Evolutionary conservation across 768 basidiomycete genomes (phyloP).

Genomic region (Amanita molliuscula): DNA sequence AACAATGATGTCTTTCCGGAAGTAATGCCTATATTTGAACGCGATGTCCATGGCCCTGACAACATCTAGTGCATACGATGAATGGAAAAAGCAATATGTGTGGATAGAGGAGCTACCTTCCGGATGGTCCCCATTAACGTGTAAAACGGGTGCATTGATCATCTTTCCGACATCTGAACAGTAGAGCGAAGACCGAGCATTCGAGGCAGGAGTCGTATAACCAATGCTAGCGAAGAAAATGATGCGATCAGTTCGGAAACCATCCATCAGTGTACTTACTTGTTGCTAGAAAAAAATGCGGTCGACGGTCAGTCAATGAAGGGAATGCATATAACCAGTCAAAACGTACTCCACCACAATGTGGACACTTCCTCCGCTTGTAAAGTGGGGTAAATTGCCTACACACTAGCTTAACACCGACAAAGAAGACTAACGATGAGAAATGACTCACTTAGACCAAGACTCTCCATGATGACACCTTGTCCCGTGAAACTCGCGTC

Average conservation of each 20-base stretch:
- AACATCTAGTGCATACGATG: constrained; percentile 42
- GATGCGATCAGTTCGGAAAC: constrained; percentile 1
- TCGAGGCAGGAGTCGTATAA: constrained; percentile 83
- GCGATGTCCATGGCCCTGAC: constrained; percentile 80
- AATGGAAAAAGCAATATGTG: neutral
- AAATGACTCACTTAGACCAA: constrained; percentile 60
- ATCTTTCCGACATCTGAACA: constrained; percentile 86
- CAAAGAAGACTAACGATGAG: neutral
- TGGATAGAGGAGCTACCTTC: constrained; percentile 41
- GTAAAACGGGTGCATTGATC: constrained; percentile 81
- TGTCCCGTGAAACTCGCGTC: constrained; percentile 90
- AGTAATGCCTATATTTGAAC: constrained; percentile 77
- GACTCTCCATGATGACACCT: constrained; percentile 80
- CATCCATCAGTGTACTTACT: constrained; percentile 24
- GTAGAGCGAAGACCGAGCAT: constrained; percentile 77
- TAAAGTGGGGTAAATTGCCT: constrained; percentile 88
- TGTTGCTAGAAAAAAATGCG: constrained; percentile 33
- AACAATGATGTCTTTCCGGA: constrained; percentile 85
- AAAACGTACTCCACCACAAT: constrained; percentile 77
- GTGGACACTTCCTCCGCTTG: constrained; percentile 84
- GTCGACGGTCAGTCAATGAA: neutral
- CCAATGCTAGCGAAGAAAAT: constrained; percentile 52
- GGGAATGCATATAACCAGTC: neutral
- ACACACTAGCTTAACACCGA: neutral
- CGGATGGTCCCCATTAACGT: constrained; percentile 87